Conservation (phyloP, 495 filamentous ascomycete species). For the Zalerion maritima region DNA sequence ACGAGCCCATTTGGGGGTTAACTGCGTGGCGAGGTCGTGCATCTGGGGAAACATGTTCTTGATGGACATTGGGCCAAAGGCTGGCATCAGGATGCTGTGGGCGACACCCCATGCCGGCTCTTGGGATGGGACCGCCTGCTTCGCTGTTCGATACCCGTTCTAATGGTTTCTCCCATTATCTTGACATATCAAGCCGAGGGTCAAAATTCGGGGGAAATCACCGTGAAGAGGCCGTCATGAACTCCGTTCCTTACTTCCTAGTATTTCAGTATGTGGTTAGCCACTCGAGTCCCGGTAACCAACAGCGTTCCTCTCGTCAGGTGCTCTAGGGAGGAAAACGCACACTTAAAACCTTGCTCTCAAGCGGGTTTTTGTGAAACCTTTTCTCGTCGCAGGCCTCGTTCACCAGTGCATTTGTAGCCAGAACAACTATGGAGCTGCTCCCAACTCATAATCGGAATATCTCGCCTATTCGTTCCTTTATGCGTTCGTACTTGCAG, state of each 20-base stretch:
- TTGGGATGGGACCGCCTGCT: conserved; percentile 36
- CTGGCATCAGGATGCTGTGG: conserved; percentile 50
- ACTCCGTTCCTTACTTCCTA: conserved; percentile 42
- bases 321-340: not conserved
- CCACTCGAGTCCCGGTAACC: no score
- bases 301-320: no score
- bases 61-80: conserved; percentile 59
- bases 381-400: conserved; percentile 55
- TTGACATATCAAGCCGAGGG: not conserved
- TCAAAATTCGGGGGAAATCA: conserved; percentile 4
- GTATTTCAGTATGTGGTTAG: conserved; percentile 9
- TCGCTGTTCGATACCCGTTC: no score
- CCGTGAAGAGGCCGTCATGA: conserved; percentile 55
- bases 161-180: conserved; percentile 4
- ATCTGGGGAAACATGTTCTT: conserved; percentile 60
- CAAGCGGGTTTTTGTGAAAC: conserved; percentile 41
- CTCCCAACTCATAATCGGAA: conserved; percentile 14
- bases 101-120: conserved; percentile 59
- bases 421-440: conserved; percentile 22
- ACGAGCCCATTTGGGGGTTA: conserved; percentile 64
- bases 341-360: conserved; percentile 9
- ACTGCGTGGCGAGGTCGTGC: conserved; percentile 56
- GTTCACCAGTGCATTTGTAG: conserved; percentile 40
- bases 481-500: not conserved
- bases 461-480: conserved; percentile 11